Base-by-base conservation (phyloP, 1,284 basidiomycete species). In the Microbotryomycetes sp. region DNA sequence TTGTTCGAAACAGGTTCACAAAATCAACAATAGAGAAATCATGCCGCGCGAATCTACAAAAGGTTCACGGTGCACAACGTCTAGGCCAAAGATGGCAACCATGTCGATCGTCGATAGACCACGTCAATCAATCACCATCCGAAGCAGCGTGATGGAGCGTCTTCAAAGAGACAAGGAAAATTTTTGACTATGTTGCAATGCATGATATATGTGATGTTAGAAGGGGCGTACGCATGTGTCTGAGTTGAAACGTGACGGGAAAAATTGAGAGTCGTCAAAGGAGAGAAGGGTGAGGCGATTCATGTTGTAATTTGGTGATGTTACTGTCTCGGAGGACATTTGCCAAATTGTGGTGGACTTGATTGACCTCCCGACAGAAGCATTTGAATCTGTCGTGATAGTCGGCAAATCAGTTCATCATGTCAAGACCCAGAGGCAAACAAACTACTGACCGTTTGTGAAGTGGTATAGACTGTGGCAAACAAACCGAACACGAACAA, bases 401-500 rank as follows among this genome's bases (percentile, higher is more conserved):
- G 19, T 19, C 4, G 29, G 19, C 16, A 28, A n/a, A 3, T 12
- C 16, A 22, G 29, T n/a, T 48, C 54, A 29, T 28, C 26, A 16
- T 6, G 14, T 7, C 19, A 6, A 36, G 16, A n/a, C 45, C n/a
- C 2, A 15, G 47, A 36, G 50, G 2, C 12, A 25, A 29, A n/a
- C 23, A 82, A 49, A 70, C 85, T 87, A 77, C 79, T 77, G 67
- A 92, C 74, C 0, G 91, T 94, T 76, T 92, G 88, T 6, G 79
- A 71, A 1, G 88, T 88, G 5, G 93, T 96, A 76, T 92, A 98
- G 15, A 82, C 74, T 31, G 88, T 86, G n/a, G 86, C 91, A n/a
- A 81, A 66, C 52, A 86, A 53, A 5, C 94, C 96, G 75, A 98
- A 97, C 3, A 84, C 73, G 70, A 94, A 84, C 69, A 98, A 79